These are phyloP conservation scores for Gossypium schwendimanii DNA, from an alignment of 441 rosid genomes.

Conservation along the genomic window DNA sequence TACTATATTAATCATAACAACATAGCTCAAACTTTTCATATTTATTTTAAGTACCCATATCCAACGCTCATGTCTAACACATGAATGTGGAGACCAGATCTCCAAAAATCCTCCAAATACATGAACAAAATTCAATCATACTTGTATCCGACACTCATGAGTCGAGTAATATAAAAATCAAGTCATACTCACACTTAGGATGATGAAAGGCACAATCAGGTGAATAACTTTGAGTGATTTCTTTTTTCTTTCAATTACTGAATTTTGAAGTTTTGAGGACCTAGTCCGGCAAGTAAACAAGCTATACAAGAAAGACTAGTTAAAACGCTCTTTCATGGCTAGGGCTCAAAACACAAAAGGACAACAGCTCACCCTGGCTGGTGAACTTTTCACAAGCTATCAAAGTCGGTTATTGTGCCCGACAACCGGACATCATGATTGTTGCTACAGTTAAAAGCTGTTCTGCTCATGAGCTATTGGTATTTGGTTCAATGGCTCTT, in stretches of 20 bases:
- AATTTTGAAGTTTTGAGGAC: slow-evolving; percentile 1
- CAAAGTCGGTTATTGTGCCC: background rate
- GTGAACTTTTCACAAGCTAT: slow-evolving; percentile 25
- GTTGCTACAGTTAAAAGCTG: background rate
- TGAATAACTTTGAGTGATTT: background rate
- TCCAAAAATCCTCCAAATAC: too few relatives aligned
- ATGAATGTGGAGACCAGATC: too few relatives aligned
- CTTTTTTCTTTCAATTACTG: background rate
- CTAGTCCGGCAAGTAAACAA: background rate
- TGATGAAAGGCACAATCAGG: background rate
- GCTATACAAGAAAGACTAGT: background rate
- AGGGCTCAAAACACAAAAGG: background rate
- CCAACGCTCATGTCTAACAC: too few relatives aligned
- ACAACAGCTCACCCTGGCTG: background rate
- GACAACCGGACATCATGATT: background rate
- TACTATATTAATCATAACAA: too few relatives aligned
- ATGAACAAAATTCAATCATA: too few relatives aligned
- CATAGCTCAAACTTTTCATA: too few relatives aligned
- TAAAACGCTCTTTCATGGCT: background rate
- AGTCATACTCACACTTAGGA: background rate
- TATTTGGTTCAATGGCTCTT: background rate
- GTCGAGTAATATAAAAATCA: background rate
- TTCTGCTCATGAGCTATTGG: background rate
- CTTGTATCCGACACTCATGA: too few relatives aligned
- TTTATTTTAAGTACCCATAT: too few relatives aligned